Conservation (phyloP, 225 moss, liverwort and hornwort species). For the Thuidium tamariscinum region DNA sequence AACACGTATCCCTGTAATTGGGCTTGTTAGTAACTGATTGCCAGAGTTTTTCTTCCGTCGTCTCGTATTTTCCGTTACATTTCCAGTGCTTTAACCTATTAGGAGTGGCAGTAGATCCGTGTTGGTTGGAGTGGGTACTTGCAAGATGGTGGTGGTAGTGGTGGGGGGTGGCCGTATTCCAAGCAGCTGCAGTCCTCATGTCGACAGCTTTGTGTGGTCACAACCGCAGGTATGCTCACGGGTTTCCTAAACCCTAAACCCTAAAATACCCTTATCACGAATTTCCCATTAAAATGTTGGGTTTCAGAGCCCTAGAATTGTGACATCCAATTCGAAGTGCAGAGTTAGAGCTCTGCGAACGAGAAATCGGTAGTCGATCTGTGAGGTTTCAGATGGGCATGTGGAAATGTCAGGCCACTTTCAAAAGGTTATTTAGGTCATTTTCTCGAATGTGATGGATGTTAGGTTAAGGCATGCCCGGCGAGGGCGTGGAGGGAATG, state of each 20-base stretch:
- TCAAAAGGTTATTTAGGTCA: no score
- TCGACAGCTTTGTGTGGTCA: not conserved
- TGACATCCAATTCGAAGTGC: not conserved
- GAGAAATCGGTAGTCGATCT: not conserved
- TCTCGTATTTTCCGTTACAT: not conserved
- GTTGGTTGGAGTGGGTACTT: not conserved
- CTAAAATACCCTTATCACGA: no score
- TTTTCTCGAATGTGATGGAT: not conserved
- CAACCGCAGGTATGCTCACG: not conserved
- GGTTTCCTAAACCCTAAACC: no score
- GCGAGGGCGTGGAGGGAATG: not conserved
- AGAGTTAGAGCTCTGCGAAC: not conserved
- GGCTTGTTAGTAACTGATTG: not conserved
- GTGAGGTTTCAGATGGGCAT: not conserved
- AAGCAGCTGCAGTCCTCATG: not conserved
- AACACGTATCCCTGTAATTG: not conserved
- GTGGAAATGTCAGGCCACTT: not conserved
- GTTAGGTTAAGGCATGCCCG: not conserved
- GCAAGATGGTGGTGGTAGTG: not conserved
- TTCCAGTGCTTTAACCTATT: not conserved
- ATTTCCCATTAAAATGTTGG: no score
- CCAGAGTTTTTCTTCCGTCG: not conserved
- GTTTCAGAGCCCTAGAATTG: not conserved
- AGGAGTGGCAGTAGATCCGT: not conserved
- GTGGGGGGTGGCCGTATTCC: not conserved